Evolutionary conservation across 768 basidiomycete species (phyloP).

Genomic region (Lactifluus subvellereus): DNA sequence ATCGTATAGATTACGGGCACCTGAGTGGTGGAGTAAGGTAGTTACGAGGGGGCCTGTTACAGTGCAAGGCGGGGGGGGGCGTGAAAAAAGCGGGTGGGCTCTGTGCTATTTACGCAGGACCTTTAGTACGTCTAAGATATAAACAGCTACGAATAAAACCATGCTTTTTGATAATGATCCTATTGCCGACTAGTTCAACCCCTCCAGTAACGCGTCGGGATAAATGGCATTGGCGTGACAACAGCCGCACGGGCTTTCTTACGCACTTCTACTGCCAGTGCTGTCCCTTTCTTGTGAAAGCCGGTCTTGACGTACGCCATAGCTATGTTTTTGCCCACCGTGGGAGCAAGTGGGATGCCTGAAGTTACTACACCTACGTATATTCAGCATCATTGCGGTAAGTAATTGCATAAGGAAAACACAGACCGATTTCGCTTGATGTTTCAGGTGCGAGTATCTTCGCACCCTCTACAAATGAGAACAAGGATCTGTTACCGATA

Average conservation of each 20-base stretch:
- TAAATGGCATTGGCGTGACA: conserved; percentile 83
- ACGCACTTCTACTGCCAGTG: conserved; percentile 79
- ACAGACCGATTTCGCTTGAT: conserved; percentile 56
- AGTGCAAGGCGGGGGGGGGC: background rate
- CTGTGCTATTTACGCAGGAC: background rate
- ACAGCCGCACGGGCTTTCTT: conserved; percentile 70
- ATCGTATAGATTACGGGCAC: background rate
- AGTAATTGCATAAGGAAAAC: background rate
- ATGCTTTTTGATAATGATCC: background rate
- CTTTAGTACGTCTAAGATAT: background rate
- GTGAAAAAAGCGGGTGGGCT: background rate
- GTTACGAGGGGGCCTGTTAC: background rate
- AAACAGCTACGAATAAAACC: background rate
- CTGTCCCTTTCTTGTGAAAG: conserved; percentile 86
- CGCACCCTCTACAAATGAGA: conserved; percentile 57
- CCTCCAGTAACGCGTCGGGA: conserved; percentile 75
- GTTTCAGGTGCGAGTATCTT: conserved; percentile 56
- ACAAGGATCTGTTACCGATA: conserved; percentile 4
- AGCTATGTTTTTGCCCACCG: conserved; percentile 84
- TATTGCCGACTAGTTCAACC: conserved; percentile 32
- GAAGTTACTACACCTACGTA: conserved; percentile 72
- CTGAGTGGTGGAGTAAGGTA: background rate
- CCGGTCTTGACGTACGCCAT: conserved; percentile 88
- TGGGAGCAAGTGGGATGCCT: conserved; percentile 85
- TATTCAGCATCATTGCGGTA: conserved; percentile 5